Evolutionary conservation across 805 yeast genomes (phyloP), one percentile per base, ranked within the genome.

Genomic region (Wickerhamiella australiensis): DNA sequence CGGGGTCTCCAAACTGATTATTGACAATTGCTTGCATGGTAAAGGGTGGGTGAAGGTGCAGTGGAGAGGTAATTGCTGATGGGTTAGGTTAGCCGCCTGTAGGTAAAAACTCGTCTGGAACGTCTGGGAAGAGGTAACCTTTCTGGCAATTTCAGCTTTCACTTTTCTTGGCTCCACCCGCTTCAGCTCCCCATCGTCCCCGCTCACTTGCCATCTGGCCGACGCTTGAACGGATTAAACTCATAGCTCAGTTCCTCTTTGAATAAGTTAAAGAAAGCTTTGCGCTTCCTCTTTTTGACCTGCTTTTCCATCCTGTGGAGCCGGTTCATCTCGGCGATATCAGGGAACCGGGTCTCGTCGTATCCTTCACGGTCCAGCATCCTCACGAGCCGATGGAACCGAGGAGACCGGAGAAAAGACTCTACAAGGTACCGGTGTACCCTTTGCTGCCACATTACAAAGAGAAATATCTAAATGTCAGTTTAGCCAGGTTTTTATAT

Each of bases 311-410:
- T 47, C 17, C 37, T 40, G 6, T 47, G 49, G 25, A 50, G 33
- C 8, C 50, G 49, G 18, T 47, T 46, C 33, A 46, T 36, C 18
- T 50, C 49, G 9, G 42, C 54, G 12, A 40, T 31, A 17, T 53
- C 51, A 1, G 55, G 57, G 29, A 53, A 46, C 20, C 48, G 26
- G n/a, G 52, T 38, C 20, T 50, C 50, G 26, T 44, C 46, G 42
- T 50, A 53, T 7, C 53, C 56, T 21, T 53, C 54, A 22, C 62
- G 58, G 27, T 59, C 58, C 7, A 57, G 46, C 25, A 50, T 36
- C 29, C 56, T 53, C 45, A 57, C 62, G 17, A 57, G 29, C 18
- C 59, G 54, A 45, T 59, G 62, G 53, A 59, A 59, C 15, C 49
- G 38, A 12, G 59, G 61, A 12, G 60, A 57, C n/a, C 54, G 52